Base-by-base conservation (phyloP, 2,329 filamentous ascomycete species). In the Penicillium olsonii region DNA sequence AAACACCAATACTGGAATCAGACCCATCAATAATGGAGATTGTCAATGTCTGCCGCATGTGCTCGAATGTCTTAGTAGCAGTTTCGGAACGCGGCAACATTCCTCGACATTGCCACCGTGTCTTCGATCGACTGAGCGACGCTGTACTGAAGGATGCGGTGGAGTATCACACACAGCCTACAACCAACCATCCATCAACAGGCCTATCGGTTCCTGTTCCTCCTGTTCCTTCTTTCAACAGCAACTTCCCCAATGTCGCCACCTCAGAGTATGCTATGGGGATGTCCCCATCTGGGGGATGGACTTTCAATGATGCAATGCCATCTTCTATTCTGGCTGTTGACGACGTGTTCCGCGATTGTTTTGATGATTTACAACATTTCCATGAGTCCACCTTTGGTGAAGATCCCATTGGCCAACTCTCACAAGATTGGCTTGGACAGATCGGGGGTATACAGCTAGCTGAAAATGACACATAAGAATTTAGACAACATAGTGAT, bases 51-150 rank as follows among this genome's bases (percentile, higher is more conserved):
- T 75, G 70, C 0, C 53, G 74, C 0, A 70, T 71, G 0, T 77
- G 74, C 45, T 77, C 74, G 3, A 77, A 74, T 12, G 71, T 77
- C 0, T 43, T 77, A 0, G 74, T 77, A 0, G 74, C 74, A 2
- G 71, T 76, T 0, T 75, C 72, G 0, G 74, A 77, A 34, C 58
- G 74, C 6, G 76, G 74, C 69, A 69, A 72, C 29, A 56, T 69
- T 0, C 62, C 71, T 7, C 61, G 70, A 3, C 69, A 71, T 29
- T 74, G 71, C 31, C 72, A 73, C 15, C 70, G 76, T 42, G 66
- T 77, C 0, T 77, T 76, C 48, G 72, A 76, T 38, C 58, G 68
- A 0, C 57, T 77, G 2, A 73, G 72, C 29, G 72, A 76, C 52
- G 74, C 74, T 1, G 68, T 76, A 0, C 55, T 77, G 0, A 63